Base-by-base conservation (phyloP, 257 asterid genomes). In the Echium plantagineum region DNA sequence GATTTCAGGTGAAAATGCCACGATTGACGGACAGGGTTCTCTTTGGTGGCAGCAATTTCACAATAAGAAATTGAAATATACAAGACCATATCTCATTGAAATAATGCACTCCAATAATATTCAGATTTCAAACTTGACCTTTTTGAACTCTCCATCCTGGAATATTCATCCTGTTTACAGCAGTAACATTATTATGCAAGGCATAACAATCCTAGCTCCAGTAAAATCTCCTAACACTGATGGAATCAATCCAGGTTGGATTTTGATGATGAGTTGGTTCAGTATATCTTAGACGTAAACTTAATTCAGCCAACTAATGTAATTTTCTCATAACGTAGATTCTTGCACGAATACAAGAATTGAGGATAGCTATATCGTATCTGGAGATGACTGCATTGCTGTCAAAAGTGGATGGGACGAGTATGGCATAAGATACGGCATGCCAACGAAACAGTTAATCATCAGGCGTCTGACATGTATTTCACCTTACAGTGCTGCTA, bases 391-490 rank as follows among this genome's bases (percentile, higher is more conserved):
- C 32, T 87, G 97, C 55, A 62, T 90, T 21, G 94, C 97, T 17
- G 85, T 90, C 9, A 87, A 87, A 38, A 90, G 96, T 46, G 97
- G 97, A 0, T 90, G 97, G 97, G 97, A 86, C 15, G 90, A 90
- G 52, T 90, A 84, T 60, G 97, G 96, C 5, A 86, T 90, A 46
- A 71, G 63, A 30, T 90, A 79, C 35, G 93, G 85, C 17, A 90
- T 78, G 96, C 94, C 97, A 6, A 90, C 94, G 0, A 80, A 75
- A 28, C 90, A 90, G 2, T 72, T 90, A 30, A 31, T 75, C 67
- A 83, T 90, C 70, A 49, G 73, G 55, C 81, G 89, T 32, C 89
- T 90, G 58, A 86, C 97, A 4, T 90, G 96, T 80, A 73, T 90
- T 61, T 90, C 97, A 13, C 97, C 97, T 0, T 84, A 81, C 71